Evolutionary conservation across 2,329 filamentous ascomycete species (phyloP), one percentile per base, ranked within the genome.

Genomic region (Chalaropsis ovoidea): DNA sequence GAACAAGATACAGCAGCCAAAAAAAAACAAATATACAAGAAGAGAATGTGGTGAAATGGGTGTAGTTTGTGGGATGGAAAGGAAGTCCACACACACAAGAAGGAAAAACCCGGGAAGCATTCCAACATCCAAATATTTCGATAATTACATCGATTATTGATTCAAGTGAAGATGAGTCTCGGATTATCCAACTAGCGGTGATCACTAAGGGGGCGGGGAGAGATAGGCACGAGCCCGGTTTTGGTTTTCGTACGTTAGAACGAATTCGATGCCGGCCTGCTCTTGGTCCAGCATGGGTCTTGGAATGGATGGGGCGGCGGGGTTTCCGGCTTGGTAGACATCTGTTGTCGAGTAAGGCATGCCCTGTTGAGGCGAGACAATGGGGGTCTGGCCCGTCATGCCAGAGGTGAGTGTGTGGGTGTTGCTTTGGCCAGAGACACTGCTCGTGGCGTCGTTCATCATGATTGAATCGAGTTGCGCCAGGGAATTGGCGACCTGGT

Each of bases 201-300:
- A 41, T 62, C 49, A 65, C 43, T 81, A 78, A 71, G 79, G 82
- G 73, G 82, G 82, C 77, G 83, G 83, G 77, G 84, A 85, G 74
- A 82, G 80, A 76, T 87, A 87, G 74, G 83, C 80, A 54, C 65
- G 65, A 27, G 65, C 47, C 35, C 65, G 62, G 77, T 80, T 81
- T 77, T 82, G 81, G 75, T 80, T 79, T 74, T 83, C 89, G 82
- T 91, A 94, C 89, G 88, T 88, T 82, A 94, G 83, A 72, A 94
- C 89, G 79, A 94, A 93, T 76, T 94, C 89, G 77, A 94, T 91
- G 73, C 89, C 89, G 71, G 89, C 84, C 74, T 91, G 87, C 74
- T 93, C 88, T 77, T 89, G 87, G 74, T 92, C 87, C 70, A 88
- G 74, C 31, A 56, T 56, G 43, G 27, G 42, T 62, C 64, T 67